phyloP scores from a whole-genome alignment of 805 yeast genomes.

The Lipomyces yamanashiensis region DNA sequence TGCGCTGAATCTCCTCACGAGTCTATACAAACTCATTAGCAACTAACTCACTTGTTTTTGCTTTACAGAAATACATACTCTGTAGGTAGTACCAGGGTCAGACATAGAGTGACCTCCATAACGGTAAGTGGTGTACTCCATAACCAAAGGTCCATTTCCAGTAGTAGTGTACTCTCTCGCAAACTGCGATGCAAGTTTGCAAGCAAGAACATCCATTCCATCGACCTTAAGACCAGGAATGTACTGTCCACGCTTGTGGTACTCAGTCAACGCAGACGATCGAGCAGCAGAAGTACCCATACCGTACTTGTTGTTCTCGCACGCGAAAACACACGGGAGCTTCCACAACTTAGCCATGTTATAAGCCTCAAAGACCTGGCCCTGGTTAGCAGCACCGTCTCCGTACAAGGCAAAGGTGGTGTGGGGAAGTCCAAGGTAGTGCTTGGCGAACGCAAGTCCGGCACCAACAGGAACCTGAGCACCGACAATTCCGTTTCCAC shows the following conservation, averaged over 20 bases:
- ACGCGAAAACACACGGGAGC: slow-evolving; percentile 90
- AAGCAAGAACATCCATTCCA: slow-evolving; percentile 97
- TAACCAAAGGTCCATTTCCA: slow-evolving; percentile 94
- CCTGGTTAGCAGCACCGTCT: slow-evolving; percentile 99
- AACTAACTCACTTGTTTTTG: too few relatives aligned
- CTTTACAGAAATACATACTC: slow-evolving; percentile 48
- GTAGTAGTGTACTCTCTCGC: slow-evolving; percentile 94
- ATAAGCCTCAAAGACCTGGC: slow-evolving; percentile 96
- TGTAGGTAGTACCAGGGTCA: slow-evolving; percentile 99
- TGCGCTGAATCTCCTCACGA: slow-evolving; percentile 98
- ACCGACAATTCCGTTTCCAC: slow-evolving; percentile 99
- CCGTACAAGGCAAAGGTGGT: slow-evolving; percentile 92
- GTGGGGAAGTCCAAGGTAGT: slow-evolving; percentile 77
- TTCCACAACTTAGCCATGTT: slow-evolving; percentile 99
- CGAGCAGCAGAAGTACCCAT: slow-evolving; percentile 99
- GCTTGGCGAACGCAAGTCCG: slow-evolving; percentile 98
- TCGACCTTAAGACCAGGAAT: slow-evolving; percentile 98
- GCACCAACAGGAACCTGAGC: slow-evolving; percentile 99
- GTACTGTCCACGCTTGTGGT: slow-evolving; percentile 98
- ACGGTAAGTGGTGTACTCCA: slow-evolving; percentile 98
- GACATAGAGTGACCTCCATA: slow-evolving; percentile 99
- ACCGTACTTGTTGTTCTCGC: slow-evolving; percentile 99
- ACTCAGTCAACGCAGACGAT: slow-evolving; percentile 95
- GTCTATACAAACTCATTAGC: slow-evolving; percentile 49
- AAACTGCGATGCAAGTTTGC: slow-evolving; percentile 92